These are phyloP conservation scores for Groenewaldozyma salmanticensis DNA, from an alignment of 805 yeast genomes.

Conservation along the genomic window DNA sequence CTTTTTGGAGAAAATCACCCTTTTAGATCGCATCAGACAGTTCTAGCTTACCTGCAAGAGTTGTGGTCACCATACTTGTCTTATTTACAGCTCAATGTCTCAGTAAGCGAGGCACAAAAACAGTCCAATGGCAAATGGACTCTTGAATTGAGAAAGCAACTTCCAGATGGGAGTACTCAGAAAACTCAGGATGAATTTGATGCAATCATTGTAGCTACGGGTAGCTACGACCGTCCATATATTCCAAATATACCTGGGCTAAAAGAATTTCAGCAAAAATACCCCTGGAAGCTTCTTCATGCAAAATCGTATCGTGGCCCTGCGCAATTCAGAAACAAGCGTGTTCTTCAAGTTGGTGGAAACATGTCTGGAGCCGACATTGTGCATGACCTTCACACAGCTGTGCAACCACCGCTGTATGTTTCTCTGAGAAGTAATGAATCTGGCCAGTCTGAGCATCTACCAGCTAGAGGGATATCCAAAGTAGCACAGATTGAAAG, in stretches of 20 bases:
- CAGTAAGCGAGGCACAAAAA: background rate
- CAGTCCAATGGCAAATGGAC: background rate
- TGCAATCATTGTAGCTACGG: conserved; percentile 54
- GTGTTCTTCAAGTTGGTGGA: conserved; percentile 61
- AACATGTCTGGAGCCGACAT: conserved; percentile 72
- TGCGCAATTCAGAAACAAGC: conserved; percentile 33
- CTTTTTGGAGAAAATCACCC: background rate
- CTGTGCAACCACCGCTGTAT: conserved; percentile 1
- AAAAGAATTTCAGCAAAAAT: conserved; percentile 33
- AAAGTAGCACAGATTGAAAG: background rate
- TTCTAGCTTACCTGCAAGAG: background rate
- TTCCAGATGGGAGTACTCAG: background rate
- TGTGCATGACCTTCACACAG: conserved; percentile 3
- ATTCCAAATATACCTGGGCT: conserved; percentile 49
- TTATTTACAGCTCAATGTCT: background rate
- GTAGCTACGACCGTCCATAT: conserved; percentile 53
- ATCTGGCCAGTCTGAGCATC: conserved; percentile 1
- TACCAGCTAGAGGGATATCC: background rate
- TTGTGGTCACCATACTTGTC: conserved; percentile 1
- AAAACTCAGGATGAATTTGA: too few relatives aligned
- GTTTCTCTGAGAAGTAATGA: conserved; percentile 1
- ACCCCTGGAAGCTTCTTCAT: conserved; percentile 44
- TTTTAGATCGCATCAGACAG: background rate
- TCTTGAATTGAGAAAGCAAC: background rate
- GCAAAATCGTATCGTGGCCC: conserved; percentile 46